Percentiles rank a stretch among this genome's conserved stretches.
phyloP scores from a whole-genome alignment of 257 asterid genomes.

The Ophiorrhiza pumila region DNA sequence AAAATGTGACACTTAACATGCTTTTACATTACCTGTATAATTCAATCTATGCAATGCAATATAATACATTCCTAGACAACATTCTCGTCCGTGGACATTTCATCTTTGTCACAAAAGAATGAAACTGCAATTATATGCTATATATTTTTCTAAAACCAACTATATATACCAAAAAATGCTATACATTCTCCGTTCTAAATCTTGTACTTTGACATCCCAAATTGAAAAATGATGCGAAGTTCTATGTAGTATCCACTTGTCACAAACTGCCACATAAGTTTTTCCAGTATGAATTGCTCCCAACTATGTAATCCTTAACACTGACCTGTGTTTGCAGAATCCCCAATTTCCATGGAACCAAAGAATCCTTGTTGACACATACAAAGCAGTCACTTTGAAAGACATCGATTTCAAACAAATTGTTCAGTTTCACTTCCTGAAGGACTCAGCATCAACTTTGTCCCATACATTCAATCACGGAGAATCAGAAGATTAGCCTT shows the following conservation, averaged over 20 bases:
- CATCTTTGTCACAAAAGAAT: neutral
- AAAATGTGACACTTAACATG: neutral
- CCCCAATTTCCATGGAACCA: neutral
- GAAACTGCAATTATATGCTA: neutral
- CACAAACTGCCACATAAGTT: neutral
- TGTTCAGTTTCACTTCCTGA: neutral
- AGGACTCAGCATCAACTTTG: neutral
- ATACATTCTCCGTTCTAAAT: neutral
- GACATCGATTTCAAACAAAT: neutral
- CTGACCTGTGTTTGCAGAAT: neutral
- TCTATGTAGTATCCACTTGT: neutral
- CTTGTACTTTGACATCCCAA: neutral
- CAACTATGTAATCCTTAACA: neutral
- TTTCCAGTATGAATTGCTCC: neutral
- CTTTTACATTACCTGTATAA: neutral
- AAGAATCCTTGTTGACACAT: neutral
- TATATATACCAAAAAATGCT: neutral
- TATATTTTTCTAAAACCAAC: neutral
- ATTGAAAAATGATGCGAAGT: neutral
- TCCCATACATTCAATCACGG: neutral
- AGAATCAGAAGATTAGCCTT: neutral
- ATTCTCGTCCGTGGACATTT: neutral
- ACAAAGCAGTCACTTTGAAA: neutral
- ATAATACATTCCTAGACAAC: neutral
- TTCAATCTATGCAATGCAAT: neutral